phyloP scores from a whole-genome alignment of 306 rosid species.

The Medicago lupulina region DNA sequence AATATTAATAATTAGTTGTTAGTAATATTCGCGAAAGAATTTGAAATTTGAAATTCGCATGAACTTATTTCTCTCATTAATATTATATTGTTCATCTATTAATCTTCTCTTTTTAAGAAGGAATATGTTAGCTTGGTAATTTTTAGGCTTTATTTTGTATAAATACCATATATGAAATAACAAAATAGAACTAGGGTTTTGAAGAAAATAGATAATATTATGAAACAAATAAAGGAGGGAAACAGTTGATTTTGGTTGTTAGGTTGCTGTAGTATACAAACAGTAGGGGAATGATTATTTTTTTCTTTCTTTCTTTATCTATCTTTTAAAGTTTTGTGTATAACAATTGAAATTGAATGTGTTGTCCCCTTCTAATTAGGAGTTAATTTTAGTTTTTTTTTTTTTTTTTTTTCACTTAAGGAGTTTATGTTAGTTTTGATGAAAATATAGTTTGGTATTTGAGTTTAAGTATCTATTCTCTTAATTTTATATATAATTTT shows the following conservation, averaged over 20 bases:
- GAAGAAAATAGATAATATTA: background rate
- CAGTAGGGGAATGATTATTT: background rate
- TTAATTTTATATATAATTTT: no score
- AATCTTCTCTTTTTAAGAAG: background rate
- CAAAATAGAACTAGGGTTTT: constrained; percentile 41
- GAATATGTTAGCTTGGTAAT: background rate
- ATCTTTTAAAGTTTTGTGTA: background rate
- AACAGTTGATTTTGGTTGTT: constrained; percentile 9
- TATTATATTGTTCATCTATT: background rate
- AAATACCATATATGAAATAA: background rate
- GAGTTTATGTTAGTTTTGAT: no score
- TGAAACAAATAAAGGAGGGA: constrained; percentile 19
- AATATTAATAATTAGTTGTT: background rate
- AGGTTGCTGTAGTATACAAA: background rate
- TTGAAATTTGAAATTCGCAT: no score
- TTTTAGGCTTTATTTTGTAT: background rate
- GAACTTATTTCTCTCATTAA: background rate
- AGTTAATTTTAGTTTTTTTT: background rate
- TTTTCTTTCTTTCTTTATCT: background rate
- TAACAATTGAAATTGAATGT: constrained; percentile 17
- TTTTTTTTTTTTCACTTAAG: no score
- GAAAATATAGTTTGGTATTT: no score
- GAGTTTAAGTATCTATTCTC: no score
- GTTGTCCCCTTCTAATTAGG: background rate
- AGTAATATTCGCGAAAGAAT: no score